Evolutionary conservation across 78 protist species (phyloP).

Genomic region (Chrysochromulina parva): DNA sequence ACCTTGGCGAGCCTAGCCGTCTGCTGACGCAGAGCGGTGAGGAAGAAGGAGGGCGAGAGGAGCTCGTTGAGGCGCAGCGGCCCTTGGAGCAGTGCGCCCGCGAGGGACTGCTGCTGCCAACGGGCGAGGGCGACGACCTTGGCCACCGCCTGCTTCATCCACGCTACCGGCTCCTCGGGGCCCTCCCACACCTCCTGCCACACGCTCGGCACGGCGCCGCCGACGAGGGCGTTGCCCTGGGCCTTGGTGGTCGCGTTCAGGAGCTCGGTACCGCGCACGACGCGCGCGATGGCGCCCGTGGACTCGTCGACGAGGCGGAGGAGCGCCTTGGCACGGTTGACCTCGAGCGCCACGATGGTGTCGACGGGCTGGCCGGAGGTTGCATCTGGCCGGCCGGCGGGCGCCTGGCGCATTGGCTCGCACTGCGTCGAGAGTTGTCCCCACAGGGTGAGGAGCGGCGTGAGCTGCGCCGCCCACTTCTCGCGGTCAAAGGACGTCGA

Average conservation of each 20-base stretch:
- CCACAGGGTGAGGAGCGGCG: constrained; percentile 40
- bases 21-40: constrained; percentile 79
- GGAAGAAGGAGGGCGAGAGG: constrained; percentile 66
- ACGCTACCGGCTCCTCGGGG: constrained; percentile 57
- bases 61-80: constrained; percentile 45
- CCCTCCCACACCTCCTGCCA: constrained; percentile 69
- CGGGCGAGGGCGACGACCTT: background rate
- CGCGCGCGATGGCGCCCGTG: constrained; percentile 25
- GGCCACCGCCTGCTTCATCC: background rate
- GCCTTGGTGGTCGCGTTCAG: constrained; percentile 29
- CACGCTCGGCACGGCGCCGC: constrained; percentile 50
- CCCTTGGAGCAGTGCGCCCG: constrained; percentile 25
- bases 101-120: background rate
- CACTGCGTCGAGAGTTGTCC: background rate
- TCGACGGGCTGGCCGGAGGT: background rate
- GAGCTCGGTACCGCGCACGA: constrained; percentile 57
- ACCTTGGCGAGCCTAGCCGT: constrained; percentile 17
- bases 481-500: constrained; percentile 26
- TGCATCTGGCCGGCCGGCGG: background rate
- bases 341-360: background rate
- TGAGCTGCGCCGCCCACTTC: background rate
- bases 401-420: background rate
- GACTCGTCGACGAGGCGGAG: background rate
- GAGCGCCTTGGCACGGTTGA: background rate
- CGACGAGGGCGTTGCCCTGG: constrained; percentile 34